Percentiles rank a stretch among this genome's conserved stretches.
These are phyloP conservation scores for Atkinsonella hypoxylon DNA, from an alignment of 2,329 filamentous ascomycete species.

Conservation along the genomic window DNA sequence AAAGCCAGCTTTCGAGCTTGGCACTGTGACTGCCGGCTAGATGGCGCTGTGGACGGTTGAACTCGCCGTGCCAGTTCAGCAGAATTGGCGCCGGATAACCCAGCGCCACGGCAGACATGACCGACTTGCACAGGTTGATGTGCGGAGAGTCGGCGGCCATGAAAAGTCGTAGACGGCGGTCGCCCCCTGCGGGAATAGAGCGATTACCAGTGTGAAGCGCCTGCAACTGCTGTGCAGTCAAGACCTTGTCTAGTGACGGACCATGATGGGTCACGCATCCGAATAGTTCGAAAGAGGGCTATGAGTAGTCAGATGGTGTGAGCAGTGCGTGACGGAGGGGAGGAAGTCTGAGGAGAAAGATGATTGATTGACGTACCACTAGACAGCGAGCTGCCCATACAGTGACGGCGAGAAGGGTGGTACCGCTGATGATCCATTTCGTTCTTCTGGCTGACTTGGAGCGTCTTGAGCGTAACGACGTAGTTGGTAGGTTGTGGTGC, in stretches of 20 bases:
- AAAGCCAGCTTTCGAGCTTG: slow-evolving; percentile 20
- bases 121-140: slow-evolving; percentile 26
- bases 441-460: neutral
- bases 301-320: neutral
- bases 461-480: neutral
- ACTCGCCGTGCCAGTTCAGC: slow-evolving; percentile 26
- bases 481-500: neutral
- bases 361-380: neutral
- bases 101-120: slow-evolving; percentile 25
- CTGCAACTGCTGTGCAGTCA: slow-evolving; percentile 3
- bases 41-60: slow-evolving; percentile 24
- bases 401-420: neutral
- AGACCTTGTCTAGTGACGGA: neutral
- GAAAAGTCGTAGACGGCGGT: slow-evolving; percentile 22
- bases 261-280: neutral
- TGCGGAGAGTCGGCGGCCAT: slow-evolving; percentile 25
- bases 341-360: too few relatives aligned
- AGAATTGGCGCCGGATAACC: slow-evolving; percentile 26
- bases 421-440: neutral
- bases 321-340: too few relatives aligned
- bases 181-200: slow-evolving; percentile 6
- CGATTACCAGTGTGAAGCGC: neutral
- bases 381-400: neutral
- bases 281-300: neutral
- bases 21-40: slow-evolving; percentile 26